A percentile compares a stretch with the other conserved stretches of the same genome.
These are phyloP conservation scores for Mycosphaerelloides madeirae DNA, from an alignment of 2,329 filamentous ascomycete species.

Conservation along the genomic window DNA sequence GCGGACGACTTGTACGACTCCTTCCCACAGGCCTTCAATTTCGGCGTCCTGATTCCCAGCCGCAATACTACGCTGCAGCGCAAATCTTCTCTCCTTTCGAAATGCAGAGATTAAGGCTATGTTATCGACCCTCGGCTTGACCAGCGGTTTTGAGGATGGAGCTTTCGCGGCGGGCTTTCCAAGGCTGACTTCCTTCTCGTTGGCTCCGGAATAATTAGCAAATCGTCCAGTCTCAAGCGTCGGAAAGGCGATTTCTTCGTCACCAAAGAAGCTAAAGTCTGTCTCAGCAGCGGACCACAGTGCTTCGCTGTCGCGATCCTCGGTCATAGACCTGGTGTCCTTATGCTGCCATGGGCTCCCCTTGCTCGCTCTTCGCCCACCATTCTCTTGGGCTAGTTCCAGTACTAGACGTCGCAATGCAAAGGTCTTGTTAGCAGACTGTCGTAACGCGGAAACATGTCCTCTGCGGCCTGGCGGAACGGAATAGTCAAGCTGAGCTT, in stretches of 20 bases:
- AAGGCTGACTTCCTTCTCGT: slow-evolving; percentile 25
- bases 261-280: slow-evolving; percentile 54
- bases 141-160: neutral
- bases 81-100: slow-evolving; percentile 48
- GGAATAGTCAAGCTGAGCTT: slow-evolving; percentile 54
- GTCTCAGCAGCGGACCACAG: slow-evolving; percentile 56
- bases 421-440: slow-evolving; percentile 41
- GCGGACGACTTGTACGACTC: slow-evolving; percentile 55
- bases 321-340: slow-evolving; percentile 51
- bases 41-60: slow-evolving; percentile 33
- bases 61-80: slow-evolving; percentile 39
- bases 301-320: slow-evolving; percentile 55
- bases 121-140: slow-evolving; percentile 42
- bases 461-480: slow-evolving; percentile 54
- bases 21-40: slow-evolving; percentile 57
- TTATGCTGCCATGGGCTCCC: slow-evolving; percentile 42
- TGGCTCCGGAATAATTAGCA: slow-evolving; percentile 8
- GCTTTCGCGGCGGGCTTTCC: slow-evolving; percentile 2
- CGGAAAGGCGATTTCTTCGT: slow-evolving; percentile 43
- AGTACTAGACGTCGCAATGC: slow-evolving; percentile 53
- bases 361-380: slow-evolving; percentile 15
- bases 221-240: slow-evolving; percentile 23
- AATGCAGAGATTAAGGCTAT: slow-evolving; percentile 52
- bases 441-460: slow-evolving; percentile 43
- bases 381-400: slow-evolving; percentile 44